Percentiles rank a stretch among this genome's conserved stretches.
phyloP scores from a whole-genome alignment of 148 eudicot species.

The Cornus kousa region DNA sequence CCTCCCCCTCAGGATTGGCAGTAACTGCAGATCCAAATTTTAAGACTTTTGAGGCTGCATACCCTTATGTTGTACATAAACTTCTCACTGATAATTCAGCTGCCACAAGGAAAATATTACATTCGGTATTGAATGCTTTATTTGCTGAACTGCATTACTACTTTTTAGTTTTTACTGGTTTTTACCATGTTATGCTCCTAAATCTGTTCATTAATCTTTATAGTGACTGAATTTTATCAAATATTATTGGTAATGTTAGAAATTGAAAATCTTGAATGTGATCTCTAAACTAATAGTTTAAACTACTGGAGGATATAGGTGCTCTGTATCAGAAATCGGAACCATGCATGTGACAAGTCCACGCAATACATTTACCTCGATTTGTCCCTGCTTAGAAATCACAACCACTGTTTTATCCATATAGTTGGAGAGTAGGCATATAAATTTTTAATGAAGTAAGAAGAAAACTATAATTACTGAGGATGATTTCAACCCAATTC shows the following conservation, averaged over 20 bases:
- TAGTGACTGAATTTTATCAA: background rate
- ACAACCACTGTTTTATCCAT: background rate
- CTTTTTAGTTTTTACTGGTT: conserved; percentile 5
- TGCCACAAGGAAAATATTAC: conserved; percentile 69
- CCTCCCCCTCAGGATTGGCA: conserved; percentile 65
- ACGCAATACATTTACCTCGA: background rate
- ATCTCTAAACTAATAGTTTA: background rate
- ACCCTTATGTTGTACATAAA: conserved; percentile 88
- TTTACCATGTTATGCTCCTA: conserved; percentile 6
- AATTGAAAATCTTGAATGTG: background rate
- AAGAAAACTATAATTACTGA: background rate
- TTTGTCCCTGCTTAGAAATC: background rate
- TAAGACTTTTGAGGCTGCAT: conserved; percentile 95
- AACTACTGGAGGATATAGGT: background rate
- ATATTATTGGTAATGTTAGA: background rate
- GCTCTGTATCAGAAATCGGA: background rate
- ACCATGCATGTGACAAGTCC: background rate
- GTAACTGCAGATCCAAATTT: conserved; percentile 82
- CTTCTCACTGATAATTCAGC: conserved; percentile 89
- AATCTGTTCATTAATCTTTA: background rate
- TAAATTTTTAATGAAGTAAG: background rate
- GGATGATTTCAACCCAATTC: background rate
- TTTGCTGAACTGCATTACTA: background rate
- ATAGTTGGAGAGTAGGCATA: background rate
- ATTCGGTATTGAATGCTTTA: conserved; percentile 48